Evolutionary conservation across 179 eudicot species (phyloP).

Genomic region (Dionaea muscipula): DNA sequence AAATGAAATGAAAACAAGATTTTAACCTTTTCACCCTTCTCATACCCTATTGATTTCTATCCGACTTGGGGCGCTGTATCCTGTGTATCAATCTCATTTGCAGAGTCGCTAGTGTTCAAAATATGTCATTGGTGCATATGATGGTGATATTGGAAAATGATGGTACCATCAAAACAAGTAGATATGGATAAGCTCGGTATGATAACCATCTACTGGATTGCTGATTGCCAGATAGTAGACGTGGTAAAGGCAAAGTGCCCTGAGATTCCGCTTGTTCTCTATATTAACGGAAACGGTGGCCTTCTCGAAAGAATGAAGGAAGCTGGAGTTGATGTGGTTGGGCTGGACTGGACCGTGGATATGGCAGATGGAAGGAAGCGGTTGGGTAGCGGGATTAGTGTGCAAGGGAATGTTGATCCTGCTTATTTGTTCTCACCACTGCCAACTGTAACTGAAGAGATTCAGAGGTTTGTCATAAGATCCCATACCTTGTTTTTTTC

Average conservation of each 20-base stretch:
- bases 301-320: slow-evolving; percentile 85
- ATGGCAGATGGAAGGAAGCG: slow-evolving; percentile 95
- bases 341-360: slow-evolving; percentile 93
- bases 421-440: slow-evolving; percentile 74
- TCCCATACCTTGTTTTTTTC: too few species aligned
- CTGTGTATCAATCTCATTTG: too few species aligned
- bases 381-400: slow-evolving; percentile 54
- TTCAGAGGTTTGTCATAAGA: slow-evolving; percentile 44
- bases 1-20: too few species aligned
- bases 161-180: too few species aligned
- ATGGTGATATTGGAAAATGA: too few species aligned
- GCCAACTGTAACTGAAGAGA: slow-evolving; percentile 73
- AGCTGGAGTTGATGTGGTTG: slow-evolving; percentile 83
- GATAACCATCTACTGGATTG: neutral
- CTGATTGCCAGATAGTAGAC: slow-evolving; percentile 52
- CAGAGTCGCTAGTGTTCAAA: too few species aligned
- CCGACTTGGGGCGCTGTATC: too few species aligned
- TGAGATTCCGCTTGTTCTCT: slow-evolving; percentile 72
- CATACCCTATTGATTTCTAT: too few species aligned
- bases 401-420: slow-evolving; percentile 93
- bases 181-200: too few species aligned
- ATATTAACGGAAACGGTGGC: slow-evolving; percentile 90
- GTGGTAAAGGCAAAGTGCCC: slow-evolving; percentile 61
- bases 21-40: too few species aligned
- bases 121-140: too few species aligned